Conservation (phyloP, 768 basidiomycete genomes). For the Termitomyces sp. region DNA sequence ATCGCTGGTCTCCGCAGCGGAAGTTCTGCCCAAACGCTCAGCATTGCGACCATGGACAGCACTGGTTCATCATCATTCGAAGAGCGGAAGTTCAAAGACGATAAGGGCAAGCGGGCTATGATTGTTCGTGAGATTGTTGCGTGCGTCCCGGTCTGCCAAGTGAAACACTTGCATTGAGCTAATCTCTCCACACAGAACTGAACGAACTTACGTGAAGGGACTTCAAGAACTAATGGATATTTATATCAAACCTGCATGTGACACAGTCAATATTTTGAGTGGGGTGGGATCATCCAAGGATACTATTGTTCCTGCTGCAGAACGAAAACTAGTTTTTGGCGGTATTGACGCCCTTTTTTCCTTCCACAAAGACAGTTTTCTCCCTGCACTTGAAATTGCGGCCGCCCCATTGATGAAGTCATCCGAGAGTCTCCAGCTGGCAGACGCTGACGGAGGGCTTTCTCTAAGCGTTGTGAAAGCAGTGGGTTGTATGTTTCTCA, state of each 20-base stretch:
- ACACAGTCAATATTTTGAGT: conserved; percentile 63
- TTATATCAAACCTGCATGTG: conserved; percentile 83
- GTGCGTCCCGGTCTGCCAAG: conserved; percentile 40
- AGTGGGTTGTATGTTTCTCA: conserved; percentile 85
- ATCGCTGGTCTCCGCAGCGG: conserved; percentile 56
- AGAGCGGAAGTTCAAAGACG: conserved; percentile 89
- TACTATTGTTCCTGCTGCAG: conserved; percentile 76
- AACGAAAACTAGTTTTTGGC: conserved; percentile 88
- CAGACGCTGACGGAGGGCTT: conserved; percentile 67
- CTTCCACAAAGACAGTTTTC: conserved; percentile 90
- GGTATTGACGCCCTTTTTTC: conserved; percentile 86
- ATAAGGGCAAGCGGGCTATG: conserved; percentile 76
- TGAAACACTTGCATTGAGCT: not conserved
- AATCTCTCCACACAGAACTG: conserved; percentile 55
- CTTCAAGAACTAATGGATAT: conserved; percentile 92
- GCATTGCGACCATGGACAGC: conserved; percentile 73
- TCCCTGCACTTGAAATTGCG: conserved; percentile 83
- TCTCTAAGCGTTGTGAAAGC: conserved; percentile 71
- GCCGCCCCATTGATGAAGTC: conserved; percentile 61
- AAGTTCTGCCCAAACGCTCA: conserved; percentile 57
- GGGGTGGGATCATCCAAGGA: conserved; percentile 73
- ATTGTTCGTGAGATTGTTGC: conserved; percentile 88
- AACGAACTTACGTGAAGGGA: conserved; percentile 92
- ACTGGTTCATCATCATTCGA: conserved; percentile 52
- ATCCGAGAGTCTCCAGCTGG: conserved; percentile 35